Base-by-base conservation (phyloP, 2,329 filamentous ascomycete genomes). In the Colletotrichum gigasporum region DNA sequence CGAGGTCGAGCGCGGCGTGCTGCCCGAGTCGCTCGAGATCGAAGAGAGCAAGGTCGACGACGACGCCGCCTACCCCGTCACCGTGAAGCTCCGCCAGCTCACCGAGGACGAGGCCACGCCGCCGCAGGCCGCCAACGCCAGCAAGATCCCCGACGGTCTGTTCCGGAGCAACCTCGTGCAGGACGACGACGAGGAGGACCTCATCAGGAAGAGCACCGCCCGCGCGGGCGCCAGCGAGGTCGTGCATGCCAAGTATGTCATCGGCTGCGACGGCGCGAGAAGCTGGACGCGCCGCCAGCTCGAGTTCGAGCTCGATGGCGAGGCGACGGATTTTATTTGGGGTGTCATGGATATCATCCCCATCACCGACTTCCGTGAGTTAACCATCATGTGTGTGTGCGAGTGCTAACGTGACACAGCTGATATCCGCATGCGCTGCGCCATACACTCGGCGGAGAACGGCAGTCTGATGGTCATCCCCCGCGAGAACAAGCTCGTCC, bases 201-300 rank as follows among this genome's bases (percentile, higher is more conserved):
- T 69, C 24, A 62, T 67, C 56, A 20, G 18, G 30, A 61, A 26
- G 35, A 50, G 57, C 56, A 69, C 60, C 67, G 72, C 47, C 18
- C 65, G 74, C 60, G 80, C 71, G 12, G 73, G 75, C 69, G 65
- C 67, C 69, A 71, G 74, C 50, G 83, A 86, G 68, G 71, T 74
- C 0, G 76, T 90, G 2, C 82, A 78, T 37, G 82, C 85, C 5
- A 89, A 89, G 71, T 92, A 90, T 66, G 79, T 92, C 28, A 80
- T 93, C 4, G 90, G 90, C 0, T 89, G 86, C 44, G 90, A 92
- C 67, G 90, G 90, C 0, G 90, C 90, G 0, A 88, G 90, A 69
- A 88, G 84, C 59, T 91, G 88, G 87, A 87, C 86, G 0, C 78
- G 90, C 37, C 80, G 82, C 56, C 80, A 86, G 57, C 76, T 91